phyloP scores from a whole-genome alignment of 495 filamentous ascomycete species.

The Penicillium coffeae region DNA sequence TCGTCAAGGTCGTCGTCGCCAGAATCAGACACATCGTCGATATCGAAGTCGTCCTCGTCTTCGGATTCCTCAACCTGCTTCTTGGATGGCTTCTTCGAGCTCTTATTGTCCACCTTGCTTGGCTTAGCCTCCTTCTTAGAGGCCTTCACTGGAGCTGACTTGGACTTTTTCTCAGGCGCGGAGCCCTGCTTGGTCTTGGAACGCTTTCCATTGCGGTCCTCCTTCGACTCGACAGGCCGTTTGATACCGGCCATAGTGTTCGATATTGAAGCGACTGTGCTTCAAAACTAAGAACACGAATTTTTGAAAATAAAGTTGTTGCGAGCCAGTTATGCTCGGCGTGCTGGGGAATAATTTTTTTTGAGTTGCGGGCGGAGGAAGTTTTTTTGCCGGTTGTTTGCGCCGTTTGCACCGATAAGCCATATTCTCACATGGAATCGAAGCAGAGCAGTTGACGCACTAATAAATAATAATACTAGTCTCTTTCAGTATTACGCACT shows the following conservation, averaged over 20 bases:
- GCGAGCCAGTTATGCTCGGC: constrained; percentile 23
- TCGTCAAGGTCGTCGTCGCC: constrained; percentile 33
- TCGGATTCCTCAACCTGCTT: constrained; percentile 34
- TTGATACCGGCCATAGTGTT: constrained; percentile 43
- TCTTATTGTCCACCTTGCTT: constrained; percentile 35
- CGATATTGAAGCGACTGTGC: constrained; percentile 10
- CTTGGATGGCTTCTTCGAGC: constrained; percentile 13
- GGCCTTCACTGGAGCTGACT: constrained; percentile 33
- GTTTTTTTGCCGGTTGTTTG: constrained; percentile 36
- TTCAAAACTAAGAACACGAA: constrained; percentile 5
- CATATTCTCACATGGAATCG: neutral
- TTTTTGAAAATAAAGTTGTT: constrained; percentile 1
- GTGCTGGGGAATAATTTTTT: constrained; percentile 31
- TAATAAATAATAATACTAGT: too few relatives aligned
- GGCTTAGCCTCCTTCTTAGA: constrained; percentile 25
- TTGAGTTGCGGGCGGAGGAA: constrained; percentile 29
- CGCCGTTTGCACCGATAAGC: constrained; percentile 37
- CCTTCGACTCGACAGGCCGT: constrained; percentile 37
- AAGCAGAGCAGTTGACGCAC: neutral
- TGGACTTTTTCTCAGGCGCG: constrained; percentile 33
- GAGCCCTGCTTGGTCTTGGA: constrained; percentile 40
- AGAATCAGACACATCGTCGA: constrained; percentile 41
- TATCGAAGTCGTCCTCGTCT: constrained; percentile 40
- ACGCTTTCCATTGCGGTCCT: constrained; percentile 48
- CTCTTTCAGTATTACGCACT: too few relatives aligned